Conservation (phyloP, 495 filamentous ascomycete species). For the Trypethelium eluteriae region DNA sequence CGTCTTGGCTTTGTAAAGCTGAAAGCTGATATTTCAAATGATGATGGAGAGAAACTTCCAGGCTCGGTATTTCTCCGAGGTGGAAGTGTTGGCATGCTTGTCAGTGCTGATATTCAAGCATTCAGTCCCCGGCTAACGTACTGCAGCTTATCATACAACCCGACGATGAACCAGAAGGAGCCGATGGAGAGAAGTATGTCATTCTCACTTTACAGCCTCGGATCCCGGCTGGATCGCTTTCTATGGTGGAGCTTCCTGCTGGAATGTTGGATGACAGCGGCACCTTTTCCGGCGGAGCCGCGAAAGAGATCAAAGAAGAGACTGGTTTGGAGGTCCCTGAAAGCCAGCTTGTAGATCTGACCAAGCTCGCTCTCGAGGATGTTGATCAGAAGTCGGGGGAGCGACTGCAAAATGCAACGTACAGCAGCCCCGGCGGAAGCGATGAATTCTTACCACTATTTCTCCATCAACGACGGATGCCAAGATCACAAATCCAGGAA, state of each 20-base stretch:
- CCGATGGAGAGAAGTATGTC: constrained; percentile 55
- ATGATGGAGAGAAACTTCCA: constrained; percentile 56
- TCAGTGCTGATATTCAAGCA: constrained; percentile 28
- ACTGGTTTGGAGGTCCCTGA: constrained; percentile 43
- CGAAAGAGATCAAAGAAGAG: constrained; percentile 78
- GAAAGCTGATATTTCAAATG: constrained; percentile 56
- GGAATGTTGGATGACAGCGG: constrained; percentile 81
- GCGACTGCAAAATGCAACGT: constrained; percentile 55
- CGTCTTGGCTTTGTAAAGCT: constrained; percentile 76
- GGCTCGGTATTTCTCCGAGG: constrained; percentile 75
- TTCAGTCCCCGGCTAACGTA: constrained; percentile 5
- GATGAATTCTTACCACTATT: constrained; percentile 82
- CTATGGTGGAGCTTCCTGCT: constrained; percentile 73
- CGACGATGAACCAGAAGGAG: constrained; percentile 48
- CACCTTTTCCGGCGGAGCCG: constrained; percentile 68
- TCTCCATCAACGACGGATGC: constrained; percentile 61
- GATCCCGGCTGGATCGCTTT: constrained; percentile 66
- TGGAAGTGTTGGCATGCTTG: constrained; percentile 74
- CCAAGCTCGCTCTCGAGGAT: constrained; percentile 44
- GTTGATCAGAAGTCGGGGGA: constrained; percentile 36
- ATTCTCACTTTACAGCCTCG: constrained; percentile 79
- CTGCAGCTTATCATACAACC: constrained; percentile 58
- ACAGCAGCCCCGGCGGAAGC: constrained; percentile 70
- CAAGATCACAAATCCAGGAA: constrained; percentile 53
- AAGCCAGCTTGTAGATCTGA: constrained; percentile 61